Percentiles rank a stretch among this genome's conserved stretches.
These are phyloP conservation scores for Alternaria sp. DNA, from an alignment of 2,329 filamentous ascomycete genomes.

Conservation along the genomic window DNA sequence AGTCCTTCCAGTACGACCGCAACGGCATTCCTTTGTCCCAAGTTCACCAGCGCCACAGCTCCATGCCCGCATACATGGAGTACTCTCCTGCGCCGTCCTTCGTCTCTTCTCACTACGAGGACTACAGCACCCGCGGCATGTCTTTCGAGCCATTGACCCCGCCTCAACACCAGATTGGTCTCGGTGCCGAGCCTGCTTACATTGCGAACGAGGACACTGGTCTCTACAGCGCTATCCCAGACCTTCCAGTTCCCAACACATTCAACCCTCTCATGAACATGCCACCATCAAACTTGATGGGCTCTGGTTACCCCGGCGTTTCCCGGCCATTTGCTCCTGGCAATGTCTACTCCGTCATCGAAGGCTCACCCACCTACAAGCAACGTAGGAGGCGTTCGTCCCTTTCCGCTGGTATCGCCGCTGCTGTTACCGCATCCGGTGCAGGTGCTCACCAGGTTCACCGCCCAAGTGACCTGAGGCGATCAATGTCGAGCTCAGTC, in stretches of 20 bases:
- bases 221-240: conserved; percentile 92
- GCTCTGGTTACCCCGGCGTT: conserved; percentile 77
- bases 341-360: conserved; percentile 93
- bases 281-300: conserved; percentile 81
- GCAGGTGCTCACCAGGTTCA: conserved; percentile 66
- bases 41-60: conserved; percentile 89
- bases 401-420: conserved; percentile 79
- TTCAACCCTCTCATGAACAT: conserved; percentile 92
- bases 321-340: conserved; percentile 70
- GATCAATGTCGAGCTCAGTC: conserved; percentile 88
- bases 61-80: conserved; percentile 98
- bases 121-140: conserved; percentile 94
- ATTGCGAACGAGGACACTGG: conserved; percentile 98
- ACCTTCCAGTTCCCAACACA: conserved; percentile 76
- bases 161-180: conserved; percentile 83
- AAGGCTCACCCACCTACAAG: conserved; percentile 98
- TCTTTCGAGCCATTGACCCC: conserved; percentile 97
- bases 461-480: conserved; percentile 85
- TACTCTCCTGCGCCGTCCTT: conserved; percentile 98
- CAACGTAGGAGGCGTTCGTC: conserved; percentile 93
- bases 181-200: conserved; percentile 89
- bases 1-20: conserved; percentile 84
- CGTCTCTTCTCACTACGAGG: conserved; percentile 97
- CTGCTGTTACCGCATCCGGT: conserved; percentile 66
- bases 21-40: conserved; percentile 85